Evolutionary conservation across 257 asterid species (phyloP), one percentile per base, ranked within the genome.

Genomic region (Jasminum sambac): DNA sequence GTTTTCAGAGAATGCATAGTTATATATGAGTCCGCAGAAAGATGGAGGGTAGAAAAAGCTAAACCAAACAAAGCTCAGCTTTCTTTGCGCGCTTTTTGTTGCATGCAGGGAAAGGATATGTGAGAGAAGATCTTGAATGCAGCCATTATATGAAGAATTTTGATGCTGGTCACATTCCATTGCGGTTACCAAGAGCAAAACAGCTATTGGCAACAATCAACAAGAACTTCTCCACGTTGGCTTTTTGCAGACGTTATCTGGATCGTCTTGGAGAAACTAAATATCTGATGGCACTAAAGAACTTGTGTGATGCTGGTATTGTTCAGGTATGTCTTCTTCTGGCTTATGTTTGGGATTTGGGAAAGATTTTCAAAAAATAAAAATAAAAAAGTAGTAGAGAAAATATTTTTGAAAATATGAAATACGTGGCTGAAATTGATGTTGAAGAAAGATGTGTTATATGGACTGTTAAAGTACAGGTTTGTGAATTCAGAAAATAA

Each of bases 71-170:
- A 67, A 57, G 8, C 38, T 9, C 65, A 17, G 69, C 25, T n/a
- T 5, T 8, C 8, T 62, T 64, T 67, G 58, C 34, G 48, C 67
- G 30, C 55, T 42, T 68, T 63, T 24, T 72, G 58, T 76, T 66
- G 38, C 63, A 46, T 72, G 64, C 79, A 94, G 98, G 99, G 74
- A 95, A 91, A 77, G 99, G 98, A 75, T 83, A 84, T 55, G 98
- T 95, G 19, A 78, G 99, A 84, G 99, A 95, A 84, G 98, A 95
- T 82, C 86, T 95, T 13, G 98, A 95, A 75, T 91, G 98, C 94
- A 91, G 99, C 80, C 96, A 89, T 82, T 95, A 95, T 86, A 95
- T 91, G 99, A 95, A 95, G 88, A 91, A 88, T 70, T 91, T 95
- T 79, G 97, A 95, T 58, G 96, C 77, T 57, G 99, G 99, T 38